Percentiles rank a stretch among this genome's conserved stretches.
Evolutionary conservation across 192 early-diverging fungal genomes (phyloP).

Genomic region (Helicostylum pulchrum): DNA sequence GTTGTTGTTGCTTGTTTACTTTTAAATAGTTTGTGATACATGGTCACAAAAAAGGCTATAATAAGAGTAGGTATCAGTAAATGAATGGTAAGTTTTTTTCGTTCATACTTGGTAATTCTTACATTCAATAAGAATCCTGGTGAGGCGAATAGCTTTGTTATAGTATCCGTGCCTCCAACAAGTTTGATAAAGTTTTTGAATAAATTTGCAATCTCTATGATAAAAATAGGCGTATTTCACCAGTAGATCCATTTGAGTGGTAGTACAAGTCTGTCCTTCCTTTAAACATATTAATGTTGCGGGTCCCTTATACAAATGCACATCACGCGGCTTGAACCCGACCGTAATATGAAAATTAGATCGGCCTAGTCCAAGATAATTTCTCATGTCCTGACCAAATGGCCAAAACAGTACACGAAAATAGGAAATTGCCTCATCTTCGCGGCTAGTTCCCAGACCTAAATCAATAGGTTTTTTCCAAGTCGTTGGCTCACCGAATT

Average conservation of each 20-base stretch:
- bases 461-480: slow-evolving; percentile 29
- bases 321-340: slow-evolving; percentile 25
- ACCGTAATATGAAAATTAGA: slow-evolving; percentile 26
- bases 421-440: neutral
- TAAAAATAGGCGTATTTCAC: neutral
- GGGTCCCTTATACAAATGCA: slow-evolving; percentile 27
- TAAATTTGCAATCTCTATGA: neutral
- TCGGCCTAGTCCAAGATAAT: neutral
- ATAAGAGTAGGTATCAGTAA: neutral
- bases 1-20: neutral
- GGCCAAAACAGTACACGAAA: slow-evolving; percentile 29
- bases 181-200: neutral
- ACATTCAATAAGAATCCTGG: neutral
- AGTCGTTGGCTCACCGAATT: neutral
- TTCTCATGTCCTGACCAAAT: slow-evolving; percentile 22
- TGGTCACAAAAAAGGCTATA: neutral
- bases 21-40: neutral
- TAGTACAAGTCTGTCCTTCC: neutral
- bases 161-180: neutral
- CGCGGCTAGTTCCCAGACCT: slow-evolving; percentile 5
- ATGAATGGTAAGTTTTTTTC: neutral
- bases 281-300: slow-evolving; percentile 2
- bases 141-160: neutral
- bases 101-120: neutral
- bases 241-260: neutral